A percentile compares a stretch with the other conserved stretches of the same genome.
Evolutionary conservation across 1,139 yeast genomes (phyloP).

Genomic region (Saccharomyces uvarum): DNA sequence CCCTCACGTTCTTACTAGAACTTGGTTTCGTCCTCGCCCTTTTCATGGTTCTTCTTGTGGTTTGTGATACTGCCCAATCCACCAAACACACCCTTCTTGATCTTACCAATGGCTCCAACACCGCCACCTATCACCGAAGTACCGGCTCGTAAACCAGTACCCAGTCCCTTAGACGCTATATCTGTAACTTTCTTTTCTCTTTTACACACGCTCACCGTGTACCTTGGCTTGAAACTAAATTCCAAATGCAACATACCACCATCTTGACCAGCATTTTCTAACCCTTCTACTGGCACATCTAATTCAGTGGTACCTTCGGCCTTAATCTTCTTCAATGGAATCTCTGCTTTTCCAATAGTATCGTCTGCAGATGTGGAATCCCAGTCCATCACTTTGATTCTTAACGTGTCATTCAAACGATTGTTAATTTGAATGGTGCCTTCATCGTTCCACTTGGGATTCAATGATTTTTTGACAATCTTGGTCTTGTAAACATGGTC

Average conservation of each 20-base stretch:
- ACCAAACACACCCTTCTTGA: slow-evolving; percentile 19
- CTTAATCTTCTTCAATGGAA: slow-evolving; percentile 56
- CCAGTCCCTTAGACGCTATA: slow-evolving; percentile 35
- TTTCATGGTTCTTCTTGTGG: slow-evolving; percentile 7
- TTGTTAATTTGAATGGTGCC: slow-evolving; percentile 43
- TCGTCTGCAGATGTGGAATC: slow-evolving; percentile 89
- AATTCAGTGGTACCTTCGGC: slow-evolving; percentile 46
- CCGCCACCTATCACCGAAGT: slow-evolving; percentile 37
- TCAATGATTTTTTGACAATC: slow-evolving; percentile 73
- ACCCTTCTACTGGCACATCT: slow-evolving; percentile 44
- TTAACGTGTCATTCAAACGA: slow-evolving; percentile 53
- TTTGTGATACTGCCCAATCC: slow-evolving; percentile 37
- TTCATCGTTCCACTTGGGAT: slow-evolving; percentile 79
- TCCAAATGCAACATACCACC: slow-evolving; percentile 60
- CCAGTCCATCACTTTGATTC: slow-evolving; percentile 71
- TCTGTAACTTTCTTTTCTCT: slow-evolving; percentile 34
- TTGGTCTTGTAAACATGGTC: slow-evolving; percentile 58
- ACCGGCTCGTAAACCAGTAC: slow-evolving; percentile 31
- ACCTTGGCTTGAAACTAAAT: slow-evolving; percentile 62
- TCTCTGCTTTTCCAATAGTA: slow-evolving; percentile 57
- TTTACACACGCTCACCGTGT: slow-evolving; percentile 38
- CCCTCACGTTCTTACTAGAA: background rate
- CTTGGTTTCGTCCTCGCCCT: background rate
- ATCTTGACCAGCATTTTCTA: slow-evolving; percentile 38
- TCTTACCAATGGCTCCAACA: slow-evolving; percentile 36